A percentile compares a stretch with the other conserved stretches of the same genome.
Conservation (phyloP, 2,329 filamentous ascomycete species). For the Biscogniauxia mediterranea region DNA sequence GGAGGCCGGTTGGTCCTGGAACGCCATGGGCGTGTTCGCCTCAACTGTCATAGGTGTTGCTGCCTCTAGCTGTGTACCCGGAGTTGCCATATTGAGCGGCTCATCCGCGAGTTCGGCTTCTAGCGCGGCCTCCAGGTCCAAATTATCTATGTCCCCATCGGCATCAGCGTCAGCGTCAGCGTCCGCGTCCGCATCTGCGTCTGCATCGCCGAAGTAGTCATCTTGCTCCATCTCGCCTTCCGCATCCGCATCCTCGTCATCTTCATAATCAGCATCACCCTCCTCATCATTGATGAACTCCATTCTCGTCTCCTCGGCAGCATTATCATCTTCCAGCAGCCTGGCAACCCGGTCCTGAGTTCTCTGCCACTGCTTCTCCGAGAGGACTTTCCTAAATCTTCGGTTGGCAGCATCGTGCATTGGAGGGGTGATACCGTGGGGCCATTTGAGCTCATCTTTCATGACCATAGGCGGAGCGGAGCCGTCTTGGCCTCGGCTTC, state of each 20-base stretch:
- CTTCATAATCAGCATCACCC: constrained; percentile 33
- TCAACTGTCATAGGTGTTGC: constrained; percentile 46
- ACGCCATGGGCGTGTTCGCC: constrained; percentile 43
- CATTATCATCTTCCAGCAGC: constrained; percentile 67
- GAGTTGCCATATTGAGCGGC: constrained; percentile 38
- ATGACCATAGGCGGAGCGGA: constrained; percentile 67
- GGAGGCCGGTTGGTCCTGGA: constrained; percentile 44
- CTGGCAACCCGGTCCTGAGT: constrained; percentile 78
- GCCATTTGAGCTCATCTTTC: constrained; percentile 67
- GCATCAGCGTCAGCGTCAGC: constrained; percentile 46
- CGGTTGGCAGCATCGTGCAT: constrained; percentile 83
- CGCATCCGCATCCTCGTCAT: constrained; percentile 43
- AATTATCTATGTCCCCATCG: constrained; percentile 40
- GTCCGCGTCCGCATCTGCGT: constrained; percentile 43
- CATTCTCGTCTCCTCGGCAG: constrained; percentile 57
- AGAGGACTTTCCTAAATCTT: constrained; percentile 79
- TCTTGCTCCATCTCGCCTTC: constrained; percentile 37
- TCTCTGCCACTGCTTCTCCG: constrained; percentile 79
- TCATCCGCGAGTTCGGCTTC: constrained; percentile 26
- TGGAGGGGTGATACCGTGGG: constrained; percentile 83
- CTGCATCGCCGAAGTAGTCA: constrained; percentile 42
- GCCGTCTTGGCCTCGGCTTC: constrained; percentile 65
- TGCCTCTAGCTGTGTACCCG: constrained; percentile 42
- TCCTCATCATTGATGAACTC: constrained; percentile 62
- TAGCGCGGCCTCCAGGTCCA: constrained; percentile 54